Base-by-base conservation (phyloP, 176 grass and related monocot genomes). In the Aegilops sharonensis region DNA sequence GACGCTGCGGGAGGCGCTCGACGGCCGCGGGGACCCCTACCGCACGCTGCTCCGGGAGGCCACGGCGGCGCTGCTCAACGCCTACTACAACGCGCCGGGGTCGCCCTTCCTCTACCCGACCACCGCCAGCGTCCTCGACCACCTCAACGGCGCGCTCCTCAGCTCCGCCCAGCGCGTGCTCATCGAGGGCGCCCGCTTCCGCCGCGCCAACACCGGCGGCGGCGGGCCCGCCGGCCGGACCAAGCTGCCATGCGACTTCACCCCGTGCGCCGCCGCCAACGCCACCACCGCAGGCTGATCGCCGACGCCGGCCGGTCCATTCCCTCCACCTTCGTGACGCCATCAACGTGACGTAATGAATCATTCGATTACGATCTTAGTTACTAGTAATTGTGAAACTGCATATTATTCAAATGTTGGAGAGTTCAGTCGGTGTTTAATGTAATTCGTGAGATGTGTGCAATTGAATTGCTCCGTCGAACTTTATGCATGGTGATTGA, bases 11-110 rank as follows among this genome's bases (percentile, higher is more conserved):
- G 88, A 93, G 10, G 89, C 86, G 0, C 89, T 95, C 39, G 83
- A 87, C 6, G 91, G 95, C 8, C 86, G 87, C 36, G 91, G 91
- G 3, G 93, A 98, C 83, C 21, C 86, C 3, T 98, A 95, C 83
- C 45, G 82, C 2, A 95, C 95, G 18, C 89, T 98, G 81, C 93
- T 98, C 42, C 86, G 95, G 54, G 95, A 98, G 89, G 93, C 86
- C 2, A 98, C 93, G 6, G 84, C 95, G 20, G 88, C 91, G 61
- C 89, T 98, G 32, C 87, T 98, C 25, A 95, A 98, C 81, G 94
- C 95, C 15, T 95, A 93, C 89, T 86, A 95, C 82, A 93, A 89
- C 84, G 60, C 88, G 3, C 86, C 89, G 6, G 81, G 76, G 0
- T 47, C 77, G 0, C 66, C 43, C 3, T 89, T 94, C 88, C 31